These are phyloP conservation scores for Trypanosoma platydactyli DNA, from an alignment of 208 protist genomes.

Conservation along the genomic window DNA sequence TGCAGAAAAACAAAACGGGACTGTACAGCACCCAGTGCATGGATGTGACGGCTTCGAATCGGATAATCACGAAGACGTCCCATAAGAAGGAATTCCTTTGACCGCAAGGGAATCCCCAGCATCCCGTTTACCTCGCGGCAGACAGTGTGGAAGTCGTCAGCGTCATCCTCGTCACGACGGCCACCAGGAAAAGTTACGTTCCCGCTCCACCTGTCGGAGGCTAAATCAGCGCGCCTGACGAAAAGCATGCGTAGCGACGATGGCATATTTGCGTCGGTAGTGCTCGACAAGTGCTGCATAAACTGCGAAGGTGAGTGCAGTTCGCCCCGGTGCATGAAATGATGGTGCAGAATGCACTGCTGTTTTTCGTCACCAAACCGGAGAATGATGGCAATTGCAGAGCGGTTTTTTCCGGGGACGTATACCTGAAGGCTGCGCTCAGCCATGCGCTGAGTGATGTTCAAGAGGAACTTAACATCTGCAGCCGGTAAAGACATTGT, in stretches of 20 bases:
- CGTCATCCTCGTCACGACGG: constrained; percentile 56
- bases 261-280: constrained; percentile 14
- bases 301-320: constrained; percentile 6
- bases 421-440: constrained; percentile 57
- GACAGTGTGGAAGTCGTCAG: constrained; percentile 54
- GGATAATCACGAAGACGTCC: constrained; percentile 63
- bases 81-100: constrained; percentile 53
- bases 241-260: constrained; percentile 66
- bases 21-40: constrained; percentile 38
- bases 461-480: constrained; percentile 55
- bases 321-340: constrained; percentile 7
- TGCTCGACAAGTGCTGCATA: constrained; percentile 8
- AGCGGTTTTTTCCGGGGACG: constrained; percentile 41
- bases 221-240: constrained; percentile 48
- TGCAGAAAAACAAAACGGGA: constrained; percentile 81
- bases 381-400: constrained; percentile 56
- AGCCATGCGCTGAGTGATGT: constrained; percentile 33
- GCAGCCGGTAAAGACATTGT: constrained; percentile 39
- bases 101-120: constrained; percentile 58
- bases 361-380: constrained; percentile 62
- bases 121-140: constrained; percentile 47
- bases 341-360: neutral
- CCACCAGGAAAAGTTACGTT: constrained; percentile 82
- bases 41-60: constrained; percentile 33
- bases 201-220: constrained; percentile 68